Base-by-base conservation (phyloP, 2,329 filamentous ascomycete species). In the Phyllosticta citrichinensis region DNA sequence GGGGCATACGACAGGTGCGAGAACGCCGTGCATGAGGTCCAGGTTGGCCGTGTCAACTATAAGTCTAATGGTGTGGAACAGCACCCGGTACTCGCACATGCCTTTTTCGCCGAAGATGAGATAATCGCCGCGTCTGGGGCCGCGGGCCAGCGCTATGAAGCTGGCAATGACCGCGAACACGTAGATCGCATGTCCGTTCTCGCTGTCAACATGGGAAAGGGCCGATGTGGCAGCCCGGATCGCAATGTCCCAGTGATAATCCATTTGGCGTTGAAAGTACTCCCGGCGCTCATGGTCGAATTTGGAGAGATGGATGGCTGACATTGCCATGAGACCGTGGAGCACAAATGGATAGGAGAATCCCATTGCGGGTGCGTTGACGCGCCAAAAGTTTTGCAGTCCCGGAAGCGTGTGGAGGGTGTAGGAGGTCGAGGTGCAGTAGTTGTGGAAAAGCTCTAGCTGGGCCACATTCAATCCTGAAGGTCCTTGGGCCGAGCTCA, bases 271-370 rank as follows among this genome's bases (percentile, higher is more conserved):
- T 5, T n/a, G 19, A 56, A 57, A 62, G 10, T 47, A 61, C 19
- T 27, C 30, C 5, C 54, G 54, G 4, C 50, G 47, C 5, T 19
- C 24, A 14, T 24, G 14, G 14, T 56, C 47, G 22, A 57, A 58
- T 3, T 57, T 55, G 24, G 55, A 35, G 10, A 78, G 64, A 60
- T 80, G 77, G n/a, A 79, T 66, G 8, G 77, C 76, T 5, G 76
- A 71, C 12, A 79, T 64, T 8, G 77, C 76, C 6, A 79, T 68
- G 17, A 78, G 66, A 30, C 71, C 73, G 60, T 79, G 73, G 9
- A 80, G 67, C n/a, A 79, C 68, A 53, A 76, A 79, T 2, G 75
- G 70, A 63, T 75, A 72, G 10, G 74, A 70, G 56, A 77, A 75
- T 1, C 74, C 75, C 24, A 74, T 64, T 22, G 70, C 66, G 47